phyloP scores from a whole-genome alignment of 768 basidiomycete species.

The Cystofilobasidium capitatum region DNA sequence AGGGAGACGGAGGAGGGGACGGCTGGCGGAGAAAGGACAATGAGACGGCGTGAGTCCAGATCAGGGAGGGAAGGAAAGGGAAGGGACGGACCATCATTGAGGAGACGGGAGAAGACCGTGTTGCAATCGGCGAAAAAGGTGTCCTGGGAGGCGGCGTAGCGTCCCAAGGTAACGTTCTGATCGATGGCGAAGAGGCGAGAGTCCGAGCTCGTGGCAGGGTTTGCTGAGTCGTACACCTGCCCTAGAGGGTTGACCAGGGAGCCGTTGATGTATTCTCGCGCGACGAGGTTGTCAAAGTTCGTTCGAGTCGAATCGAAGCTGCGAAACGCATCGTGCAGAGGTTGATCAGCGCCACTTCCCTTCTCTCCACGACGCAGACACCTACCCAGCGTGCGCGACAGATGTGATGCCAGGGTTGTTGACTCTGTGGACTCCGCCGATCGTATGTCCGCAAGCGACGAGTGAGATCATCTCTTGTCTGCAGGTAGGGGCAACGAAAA shows the following conservation, averaged over 20 bases:
- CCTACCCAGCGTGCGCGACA: neutral
- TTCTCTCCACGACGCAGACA: too few species aligned
- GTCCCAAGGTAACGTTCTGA: slow-evolving; percentile 11
- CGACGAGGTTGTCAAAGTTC: slow-evolving; percentile 17
- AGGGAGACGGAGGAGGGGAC: neutral
- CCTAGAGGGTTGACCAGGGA: slow-evolving; percentile 6
- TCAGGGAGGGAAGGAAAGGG: neutral
- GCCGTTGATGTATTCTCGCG: slow-evolving; percentile 12
- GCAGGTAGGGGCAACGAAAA: neutral
- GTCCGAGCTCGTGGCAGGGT: slow-evolving; percentile 5
- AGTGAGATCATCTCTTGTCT: slow-evolving; percentile 15
- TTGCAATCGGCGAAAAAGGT: slow-evolving; percentile 19
- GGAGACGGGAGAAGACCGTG: neutral
- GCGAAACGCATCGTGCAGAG: too few species aligned
- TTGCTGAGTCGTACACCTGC: neutral
- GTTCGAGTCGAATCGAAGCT: slow-evolving; percentile 7
- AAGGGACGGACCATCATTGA: slow-evolving; percentile 7
- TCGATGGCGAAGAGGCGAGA: slow-evolving; percentile 4
- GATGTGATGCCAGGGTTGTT: slow-evolving; percentile 13
- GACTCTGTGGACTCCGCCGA: slow-evolving; percentile 22
- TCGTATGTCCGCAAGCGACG: slow-evolving; percentile 20
- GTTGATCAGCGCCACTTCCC: too few species aligned
- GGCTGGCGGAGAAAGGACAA: neutral
- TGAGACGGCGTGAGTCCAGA: neutral
- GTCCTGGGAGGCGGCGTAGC: slow-evolving; percentile 18